phyloP scores from a whole-genome alignment of 768 basidiomycete species.

The Phaeolepiota aurea region DNA sequence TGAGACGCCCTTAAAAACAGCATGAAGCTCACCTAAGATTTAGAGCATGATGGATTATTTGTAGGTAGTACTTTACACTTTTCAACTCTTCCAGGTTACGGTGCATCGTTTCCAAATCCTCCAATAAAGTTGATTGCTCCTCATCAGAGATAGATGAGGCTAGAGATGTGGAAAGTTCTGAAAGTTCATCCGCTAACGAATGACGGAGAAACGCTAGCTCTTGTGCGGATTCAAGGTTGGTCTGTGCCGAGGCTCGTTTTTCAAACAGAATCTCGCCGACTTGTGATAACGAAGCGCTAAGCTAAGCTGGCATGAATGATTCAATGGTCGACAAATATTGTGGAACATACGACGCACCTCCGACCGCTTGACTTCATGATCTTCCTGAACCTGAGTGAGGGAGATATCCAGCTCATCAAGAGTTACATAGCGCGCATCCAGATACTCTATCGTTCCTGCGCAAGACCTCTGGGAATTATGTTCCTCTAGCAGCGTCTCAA shows the following conservation, averaged over 20 bases:
- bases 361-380: slow-evolving; percentile 29
- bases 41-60: slow-evolving; percentile 63
- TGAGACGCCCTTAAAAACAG: too few species aligned
- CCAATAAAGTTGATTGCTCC: slow-evolving; percentile 57
- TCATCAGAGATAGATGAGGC: slow-evolving; percentile 45
- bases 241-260: slow-evolving; percentile 37
- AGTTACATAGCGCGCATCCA: slow-evolving; percentile 41
- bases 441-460: slow-evolving; percentile 21
- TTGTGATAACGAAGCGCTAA: slow-evolving; percentile 40
- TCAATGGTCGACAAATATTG: slow-evolving; percentile 18
- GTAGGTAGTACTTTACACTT: slow-evolving; percentile 68
- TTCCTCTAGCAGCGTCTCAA: slow-evolving; percentile 44
- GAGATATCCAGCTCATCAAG: slow-evolving; percentile 37
- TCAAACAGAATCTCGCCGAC: slow-evolving; percentile 38
- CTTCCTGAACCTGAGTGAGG: slow-evolving; percentile 32
- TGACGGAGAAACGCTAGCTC: slow-evolving; percentile 72
- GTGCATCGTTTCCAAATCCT: slow-evolving; percentile 77
- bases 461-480: slow-evolving; percentile 30
- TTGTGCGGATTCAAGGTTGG: slow-evolving; percentile 55
- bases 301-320: slow-evolving; percentile 43
- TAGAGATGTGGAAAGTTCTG: slow-evolving; percentile 57
- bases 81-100: slow-evolving; percentile 70
- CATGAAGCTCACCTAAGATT: slow-evolving; percentile 51
- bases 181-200: slow-evolving; percentile 69
- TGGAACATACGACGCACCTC: slow-evolving; percentile 30